phyloP scores from a whole-genome alignment of 345 rosid genomes.

The Excoecaria cochinchinensis region DNA sequence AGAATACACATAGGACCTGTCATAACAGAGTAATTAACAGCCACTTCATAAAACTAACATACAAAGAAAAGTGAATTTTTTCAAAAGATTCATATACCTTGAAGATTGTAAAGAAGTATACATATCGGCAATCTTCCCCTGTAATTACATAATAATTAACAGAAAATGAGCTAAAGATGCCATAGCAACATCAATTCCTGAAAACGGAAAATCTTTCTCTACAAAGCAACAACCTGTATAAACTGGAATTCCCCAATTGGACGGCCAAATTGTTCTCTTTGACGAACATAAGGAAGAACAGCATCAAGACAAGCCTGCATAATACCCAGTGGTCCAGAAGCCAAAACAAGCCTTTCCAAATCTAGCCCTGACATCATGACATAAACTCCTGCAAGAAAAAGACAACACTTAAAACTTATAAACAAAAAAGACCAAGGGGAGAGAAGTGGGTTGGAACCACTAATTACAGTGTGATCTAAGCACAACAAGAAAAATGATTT shows the following conservation, averaged over 20 bases:
- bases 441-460: neutral
- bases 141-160: slow-evolving; percentile 29
- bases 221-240: slow-evolving; percentile 61
- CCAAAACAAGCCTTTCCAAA: slow-evolving; percentile 91
- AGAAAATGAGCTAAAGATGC: slow-evolving; percentile 8
- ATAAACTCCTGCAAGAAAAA: slow-evolving; percentile 65
- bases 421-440: neutral
- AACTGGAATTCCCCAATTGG: slow-evolving; percentile 91
- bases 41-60: neutral
- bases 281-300: slow-evolving; percentile 82
- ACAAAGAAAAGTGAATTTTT: neutral
- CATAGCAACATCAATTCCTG: neutral
- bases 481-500: neutral
- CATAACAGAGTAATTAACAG: slow-evolving; percentile 13
- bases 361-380: slow-evolving; percentile 96
- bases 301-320: slow-evolving; percentile 96
- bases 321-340: slow-evolving; percentile 91
- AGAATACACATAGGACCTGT: slow-evolving; percentile 84
- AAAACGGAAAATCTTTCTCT: neutral
- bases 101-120: slow-evolving; percentile 89
- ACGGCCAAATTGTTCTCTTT: slow-evolving; percentile 87
- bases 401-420: neutral
- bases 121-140: slow-evolving; percentile 97
- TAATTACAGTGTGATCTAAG: slow-evolving; percentile 12
- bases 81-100: slow-evolving; percentile 41